Base-by-base conservation (phyloP, 148 eudicot species). In the Persicaria tinctoria region DNA sequence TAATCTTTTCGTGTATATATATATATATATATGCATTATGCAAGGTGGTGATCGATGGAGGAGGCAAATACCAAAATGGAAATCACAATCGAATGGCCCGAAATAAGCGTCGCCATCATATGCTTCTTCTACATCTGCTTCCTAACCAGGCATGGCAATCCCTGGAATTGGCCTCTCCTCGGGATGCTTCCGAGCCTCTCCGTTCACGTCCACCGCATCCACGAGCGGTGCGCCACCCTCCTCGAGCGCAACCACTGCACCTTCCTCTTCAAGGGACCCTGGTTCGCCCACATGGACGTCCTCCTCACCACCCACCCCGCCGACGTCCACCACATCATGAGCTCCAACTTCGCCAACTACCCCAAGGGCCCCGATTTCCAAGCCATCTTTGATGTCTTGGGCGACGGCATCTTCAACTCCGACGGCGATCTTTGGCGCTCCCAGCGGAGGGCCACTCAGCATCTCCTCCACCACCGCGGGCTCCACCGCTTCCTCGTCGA, bases 291-390 rank as follows among this genome's bases (percentile, higher is more conserved):
- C 18, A 46, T 64, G 46, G 69, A 78, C 41, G 6, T 51, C 4
- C 1, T 74, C 4, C 8, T 12, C 11, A 70, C 74, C 1, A 57
- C 20, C n/a, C 71, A 79, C 69, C 77, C 77, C 5, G 74, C 74
- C 56, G 74, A 74, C 48, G 49, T 78, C 44, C 76, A 78, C 47
- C 54, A 66, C 48, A 78, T 74, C 5, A 74, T 70, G 76, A 56
- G 51, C 68, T 23, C 56, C 8, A 74, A 68, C 10, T 74, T 68
- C 72, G 1, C 17, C 4, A 79, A 74, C 16, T 57, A 79, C 16
- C 76, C 73, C 2, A 78, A 74, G 55, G 80, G 76, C 8, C 46
- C 48, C 20, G 44, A 73, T n/a, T 73, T 11, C 12, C 57, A 48
- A 3, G 20, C 13, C 14, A 77, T 77, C 45, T 71, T 79, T 7